These are phyloP conservation scores for Kentomonas sorsogonicus DNA, from an alignment of 208 protist species.

Conservation along the genomic window DNA sequence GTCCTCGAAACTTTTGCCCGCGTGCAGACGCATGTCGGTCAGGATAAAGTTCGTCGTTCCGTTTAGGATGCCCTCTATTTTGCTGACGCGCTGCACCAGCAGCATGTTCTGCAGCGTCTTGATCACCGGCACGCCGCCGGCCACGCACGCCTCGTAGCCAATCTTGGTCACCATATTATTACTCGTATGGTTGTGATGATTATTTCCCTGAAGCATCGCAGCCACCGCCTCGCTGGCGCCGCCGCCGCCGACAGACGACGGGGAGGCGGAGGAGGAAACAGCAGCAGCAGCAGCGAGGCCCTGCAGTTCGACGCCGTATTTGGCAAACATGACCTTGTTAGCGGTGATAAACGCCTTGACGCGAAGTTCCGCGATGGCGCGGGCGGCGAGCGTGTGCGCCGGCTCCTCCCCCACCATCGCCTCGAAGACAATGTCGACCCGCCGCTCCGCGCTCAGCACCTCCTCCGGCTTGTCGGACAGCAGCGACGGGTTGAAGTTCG, in stretches of 20 bases:
- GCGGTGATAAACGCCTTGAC: conserved; percentile 28
- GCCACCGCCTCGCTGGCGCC: not conserved
- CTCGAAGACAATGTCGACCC: conserved; percentile 28
- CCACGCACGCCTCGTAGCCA: conserved; percentile 29
- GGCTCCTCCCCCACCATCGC: conserved; percentile 30
- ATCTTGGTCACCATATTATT: too few relatives aligned
- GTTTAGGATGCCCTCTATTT: conserved; percentile 37
- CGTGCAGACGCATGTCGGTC: conserved; percentile 20
- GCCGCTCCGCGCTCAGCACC: conserved; percentile 20
- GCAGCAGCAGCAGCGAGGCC: conserved; percentile 15
- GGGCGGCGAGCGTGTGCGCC: conserved; percentile 19
- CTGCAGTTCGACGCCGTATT: conserved; percentile 23
- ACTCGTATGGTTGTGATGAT: too few relatives aligned
- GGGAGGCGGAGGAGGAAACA: conserved; percentile 13
- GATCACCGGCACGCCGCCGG: conserved; percentile 26
- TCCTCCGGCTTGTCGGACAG: conserved; percentile 17
- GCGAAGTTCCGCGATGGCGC: conserved; percentile 21
- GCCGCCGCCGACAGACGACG: conserved; percentile 1
- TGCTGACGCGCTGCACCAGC: conserved; percentile 20
- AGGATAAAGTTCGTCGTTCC: conserved; percentile 36
- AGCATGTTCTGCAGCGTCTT: conserved; percentile 28
- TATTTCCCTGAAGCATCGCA: too few relatives aligned
- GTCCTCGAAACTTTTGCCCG: conserved; percentile 21
- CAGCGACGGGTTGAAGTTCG: conserved; percentile 8
- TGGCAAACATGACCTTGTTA: conserved; percentile 37